Evolutionary conservation across 768 basidiomycete species (phyloP).

Genomic region (Pholiota microspora): DNA sequence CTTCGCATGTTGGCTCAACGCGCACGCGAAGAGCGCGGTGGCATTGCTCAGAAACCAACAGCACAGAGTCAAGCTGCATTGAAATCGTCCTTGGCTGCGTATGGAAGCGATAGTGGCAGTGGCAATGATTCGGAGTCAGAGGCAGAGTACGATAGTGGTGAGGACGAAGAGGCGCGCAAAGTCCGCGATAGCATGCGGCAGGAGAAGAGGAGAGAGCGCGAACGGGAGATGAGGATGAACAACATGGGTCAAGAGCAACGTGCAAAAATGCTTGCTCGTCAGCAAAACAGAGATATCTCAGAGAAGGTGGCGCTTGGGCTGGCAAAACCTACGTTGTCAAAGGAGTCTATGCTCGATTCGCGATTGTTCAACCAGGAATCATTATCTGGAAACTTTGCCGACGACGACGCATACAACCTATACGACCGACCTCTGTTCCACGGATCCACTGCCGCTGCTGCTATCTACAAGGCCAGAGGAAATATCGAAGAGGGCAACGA

Average conservation of each 20-base stretch:
- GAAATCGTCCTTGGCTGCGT: constrained; percentile 76
- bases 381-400: constrained; percentile 75
- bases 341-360: constrained; percentile 97
- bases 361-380: constrained; percentile 97
- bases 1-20: constrained; percentile 92
- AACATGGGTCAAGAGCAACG: constrained; percentile 98
- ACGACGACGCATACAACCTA: constrained; percentile 91
- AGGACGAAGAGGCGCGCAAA: constrained; percentile 82
- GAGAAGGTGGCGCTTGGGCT: constrained; percentile 98
- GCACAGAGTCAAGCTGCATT: constrained; percentile 68
- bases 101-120: constrained; percentile 74
- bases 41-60: constrained; percentile 67
- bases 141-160: constrained; percentile 50
- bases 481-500: constrained; percentile 84
- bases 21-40: constrained; percentile 91
- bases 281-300: constrained; percentile 98
- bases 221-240: constrained; percentile 97
- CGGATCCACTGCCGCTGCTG: constrained; percentile 94
- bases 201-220: constrained; percentile 91
- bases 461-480: constrained; percentile 97
- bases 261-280: constrained; percentile 91
- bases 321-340: constrained; percentile 93
- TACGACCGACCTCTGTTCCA: constrained; percentile 97
- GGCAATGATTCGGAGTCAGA: constrained; percentile 60
- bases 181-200: constrained; percentile 88